Conservation (phyloP, 306 rosid genomes). For the Rosa persica region DNA sequence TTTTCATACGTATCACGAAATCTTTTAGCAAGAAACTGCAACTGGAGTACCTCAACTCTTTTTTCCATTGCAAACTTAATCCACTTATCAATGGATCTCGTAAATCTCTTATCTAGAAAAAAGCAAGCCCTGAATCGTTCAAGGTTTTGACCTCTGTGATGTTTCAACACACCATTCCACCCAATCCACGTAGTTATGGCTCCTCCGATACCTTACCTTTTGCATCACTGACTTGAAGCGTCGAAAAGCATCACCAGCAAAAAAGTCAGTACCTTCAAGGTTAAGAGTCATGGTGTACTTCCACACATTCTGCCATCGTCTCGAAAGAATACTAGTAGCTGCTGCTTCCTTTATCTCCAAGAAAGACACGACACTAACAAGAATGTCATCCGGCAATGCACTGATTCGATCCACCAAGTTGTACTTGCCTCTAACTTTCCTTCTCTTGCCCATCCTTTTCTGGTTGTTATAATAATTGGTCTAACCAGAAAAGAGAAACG, state of each 20-base stretch:
- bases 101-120: not conserved
- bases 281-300: not conserved
- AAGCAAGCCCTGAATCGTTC: not conserved
- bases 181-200: not conserved
- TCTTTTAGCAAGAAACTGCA: not conserved
- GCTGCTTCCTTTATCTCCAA: not conserved
- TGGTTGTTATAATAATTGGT: too few species aligned
- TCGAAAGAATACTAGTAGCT: not conserved
- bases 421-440: not conserved
- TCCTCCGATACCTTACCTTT: not conserved
- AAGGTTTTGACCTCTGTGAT: not conserved
- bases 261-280: not conserved
- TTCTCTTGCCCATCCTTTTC: too few species aligned
- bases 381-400: not conserved
- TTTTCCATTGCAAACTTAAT: not conserved
- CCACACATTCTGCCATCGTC: not conserved
- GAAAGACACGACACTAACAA: not conserved
- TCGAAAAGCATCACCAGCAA: not conserved
- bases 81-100: not conserved
- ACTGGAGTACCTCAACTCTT: not conserved
- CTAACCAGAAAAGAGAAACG: too few species aligned
- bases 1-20: not conserved
- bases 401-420: not conserved
- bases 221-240: not conserved
- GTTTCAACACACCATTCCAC: not conserved